These are phyloP conservation scores for Debaryomyces subglobosus DNA, from an alignment of 1,139 yeast genomes.

Conservation along the genomic window DNA sequence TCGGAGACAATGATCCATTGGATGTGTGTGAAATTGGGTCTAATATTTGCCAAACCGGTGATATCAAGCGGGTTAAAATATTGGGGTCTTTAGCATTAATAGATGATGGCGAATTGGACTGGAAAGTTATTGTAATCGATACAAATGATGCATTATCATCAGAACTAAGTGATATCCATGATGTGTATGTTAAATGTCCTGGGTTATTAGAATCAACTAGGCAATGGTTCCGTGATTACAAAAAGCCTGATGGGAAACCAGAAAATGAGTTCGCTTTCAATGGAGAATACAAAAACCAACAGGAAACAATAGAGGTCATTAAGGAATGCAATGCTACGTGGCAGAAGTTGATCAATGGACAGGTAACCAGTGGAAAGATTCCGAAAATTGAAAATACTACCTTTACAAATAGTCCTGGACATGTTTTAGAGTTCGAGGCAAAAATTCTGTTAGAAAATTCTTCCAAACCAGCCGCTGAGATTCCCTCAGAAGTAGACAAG, in stretches of 20 bases:
- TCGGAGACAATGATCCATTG: conserved; percentile 88
- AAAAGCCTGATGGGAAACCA: conserved; percentile 90
- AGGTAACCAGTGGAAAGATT: conserved; percentile 54
- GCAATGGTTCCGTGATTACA: conserved; percentile 91
- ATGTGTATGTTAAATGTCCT: conserved; percentile 75
- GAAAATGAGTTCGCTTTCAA: conserved; percentile 83
- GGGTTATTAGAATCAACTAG: conserved; percentile 80
- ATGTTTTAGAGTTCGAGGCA: conserved; percentile 19
- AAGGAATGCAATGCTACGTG: conserved; percentile 74
- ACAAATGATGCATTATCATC: conserved; percentile 75
- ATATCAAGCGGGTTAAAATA: conserved; percentile 78
- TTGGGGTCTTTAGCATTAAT: conserved; percentile 85
- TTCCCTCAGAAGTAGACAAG: conserved; percentile 27
- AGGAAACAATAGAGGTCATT: conserved; percentile 72
- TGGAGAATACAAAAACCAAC: conserved; percentile 75
- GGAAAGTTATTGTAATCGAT: conserved; percentile 85
- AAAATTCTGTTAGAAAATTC: conserved; percentile 19
- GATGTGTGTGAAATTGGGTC: conserved; percentile 91
- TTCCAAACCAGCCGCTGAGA: conserved; percentile 27
- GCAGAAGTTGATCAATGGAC: conserved; percentile 60
- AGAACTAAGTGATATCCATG: conserved; percentile 72
- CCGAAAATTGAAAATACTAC: conserved; percentile 60
- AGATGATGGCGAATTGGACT: conserved; percentile 93
- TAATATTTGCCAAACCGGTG: conserved; percentile 69
- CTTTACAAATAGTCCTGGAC: conserved; percentile 52